These are phyloP conservation scores for Sicyos baderoa DNA, from an alignment of 306 rosid species.

Conservation along the genomic window DNA sequence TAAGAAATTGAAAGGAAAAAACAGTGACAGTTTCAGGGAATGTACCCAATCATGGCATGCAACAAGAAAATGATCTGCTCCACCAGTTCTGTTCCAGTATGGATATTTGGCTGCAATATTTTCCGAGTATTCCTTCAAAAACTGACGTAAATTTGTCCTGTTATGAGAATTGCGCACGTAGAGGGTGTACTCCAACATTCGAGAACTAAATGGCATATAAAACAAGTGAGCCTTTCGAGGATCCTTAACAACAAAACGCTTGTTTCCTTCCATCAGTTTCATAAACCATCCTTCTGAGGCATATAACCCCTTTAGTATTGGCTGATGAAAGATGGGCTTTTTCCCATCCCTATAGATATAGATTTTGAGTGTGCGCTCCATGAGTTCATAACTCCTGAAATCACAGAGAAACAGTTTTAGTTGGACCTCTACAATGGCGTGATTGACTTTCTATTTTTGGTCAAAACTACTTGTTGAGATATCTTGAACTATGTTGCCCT, in stretches of 20 bases:
- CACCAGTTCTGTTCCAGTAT: constrained; percentile 74
- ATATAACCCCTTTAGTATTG: constrained; percentile 71
- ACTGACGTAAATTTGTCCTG: constrained; percentile 71
- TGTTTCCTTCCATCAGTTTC: constrained; percentile 84
- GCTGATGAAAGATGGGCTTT: constrained; percentile 87
- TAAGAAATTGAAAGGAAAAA: background rate
- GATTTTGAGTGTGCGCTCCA: constrained; percentile 74
- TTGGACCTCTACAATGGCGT: background rate
- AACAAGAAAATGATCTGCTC: constrained; percentile 46
- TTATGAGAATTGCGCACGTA: constrained; percentile 84
- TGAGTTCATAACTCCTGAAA: constrained; percentile 83
- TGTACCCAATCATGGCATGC: constrained; percentile 43
- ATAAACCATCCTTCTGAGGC: constrained; percentile 97
- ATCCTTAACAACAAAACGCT: constrained; percentile 56
- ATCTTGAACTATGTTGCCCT: too few species aligned
- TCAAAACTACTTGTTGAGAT: background rate
- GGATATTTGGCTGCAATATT: constrained; percentile 63
- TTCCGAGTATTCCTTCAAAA: constrained; percentile 65
- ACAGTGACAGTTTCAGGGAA: background rate
- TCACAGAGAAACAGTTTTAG: constrained; percentile 19
- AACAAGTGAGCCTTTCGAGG: constrained; percentile 84
- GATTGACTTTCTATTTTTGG: constrained; percentile 1
- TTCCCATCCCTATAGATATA: constrained; percentile 76
- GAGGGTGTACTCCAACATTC: constrained; percentile 60
- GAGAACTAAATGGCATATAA: constrained; percentile 87